A percentile compares a stretch with the other conserved stretches of the same genome.
These are phyloP conservation scores for Gaertneriomyces semiglobifer DNA, from an alignment of 192 early-diverging fungal genomes.

Conservation along the genomic window DNA sequence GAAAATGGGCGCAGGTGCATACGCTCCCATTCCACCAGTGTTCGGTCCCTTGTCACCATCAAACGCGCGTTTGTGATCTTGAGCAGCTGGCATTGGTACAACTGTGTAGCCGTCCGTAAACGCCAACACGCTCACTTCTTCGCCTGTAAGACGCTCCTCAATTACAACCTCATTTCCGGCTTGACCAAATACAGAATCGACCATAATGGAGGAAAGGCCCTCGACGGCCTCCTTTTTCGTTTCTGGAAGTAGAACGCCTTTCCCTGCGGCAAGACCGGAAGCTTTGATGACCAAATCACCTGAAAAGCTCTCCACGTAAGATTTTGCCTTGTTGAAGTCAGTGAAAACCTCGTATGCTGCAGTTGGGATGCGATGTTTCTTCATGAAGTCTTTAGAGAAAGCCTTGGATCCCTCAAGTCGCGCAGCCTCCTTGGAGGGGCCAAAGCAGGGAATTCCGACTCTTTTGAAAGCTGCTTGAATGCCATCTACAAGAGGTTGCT, in stretches of 20 bases:
- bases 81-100: slow-evolving; percentile 83
- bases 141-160: slow-evolving; percentile 89
- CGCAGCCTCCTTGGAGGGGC: slow-evolving; percentile 85
- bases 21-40: slow-evolving; percentile 99
- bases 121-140: slow-evolving; percentile 89
- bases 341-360: slow-evolving; percentile 87
- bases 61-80: slow-evolving; percentile 98
- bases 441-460: slow-evolving; percentile 88
- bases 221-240: slow-evolving; percentile 80
- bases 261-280: slow-evolving; percentile 95
- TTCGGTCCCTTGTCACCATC: slow-evolving; percentile 92
- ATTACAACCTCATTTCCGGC: slow-evolving; percentile 80
- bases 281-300: slow-evolving; percentile 87
- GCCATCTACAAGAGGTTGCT: slow-evolving; percentile 95
- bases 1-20: slow-evolving; percentile 91
- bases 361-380: slow-evolving; percentile 91
- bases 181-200: slow-evolving; percentile 83
- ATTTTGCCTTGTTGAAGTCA: slow-evolving; percentile 65
- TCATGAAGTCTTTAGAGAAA: slow-evolving; percentile 99
- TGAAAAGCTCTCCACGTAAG: slow-evolving; percentile 57
- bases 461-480: slow-evolving; percentile 80
- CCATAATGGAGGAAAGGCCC: slow-evolving; percentile 86
- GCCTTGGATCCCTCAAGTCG: slow-evolving; percentile 96
- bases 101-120: slow-evolving; percentile 95
- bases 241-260: slow-evolving; percentile 91